Percentiles rank a stretch among this genome's conserved stretches.
These are phyloP conservation scores for Cymbopogon citratus DNA, from an alignment of 176 grass and related monocot species.

Conservation along the genomic window DNA sequence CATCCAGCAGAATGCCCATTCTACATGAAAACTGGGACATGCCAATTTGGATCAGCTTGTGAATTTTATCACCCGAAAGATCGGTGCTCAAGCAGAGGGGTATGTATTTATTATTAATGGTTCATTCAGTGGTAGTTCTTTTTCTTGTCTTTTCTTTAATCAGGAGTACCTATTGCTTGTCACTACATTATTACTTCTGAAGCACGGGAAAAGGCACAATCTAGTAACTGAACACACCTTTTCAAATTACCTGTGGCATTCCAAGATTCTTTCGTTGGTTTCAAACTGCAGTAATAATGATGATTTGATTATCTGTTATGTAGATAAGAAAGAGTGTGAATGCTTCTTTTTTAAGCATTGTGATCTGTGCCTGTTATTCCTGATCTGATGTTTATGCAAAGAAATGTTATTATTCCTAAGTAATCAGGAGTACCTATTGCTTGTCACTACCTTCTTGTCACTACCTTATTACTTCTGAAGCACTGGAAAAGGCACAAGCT, in stretches of 20 bases:
- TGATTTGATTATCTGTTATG: neutral
- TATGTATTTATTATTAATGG: slow-evolving; percentile 11
- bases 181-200: neutral
- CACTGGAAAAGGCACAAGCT: neutral
- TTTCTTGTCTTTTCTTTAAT: neutral
- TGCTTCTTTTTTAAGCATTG: neutral
- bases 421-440: neutral
- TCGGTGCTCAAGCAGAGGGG: slow-evolving; percentile 8
- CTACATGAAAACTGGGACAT: slow-evolving; percentile 36
- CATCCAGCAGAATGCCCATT: slow-evolving; percentile 29
- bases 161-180: neutral
- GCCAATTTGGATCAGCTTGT: slow-evolving; percentile 40
- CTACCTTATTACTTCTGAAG: neutral
- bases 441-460: no score
- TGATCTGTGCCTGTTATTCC: neutral
- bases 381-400: slow-evolving; percentile 5
- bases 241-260: neutral
- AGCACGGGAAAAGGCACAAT: neutral
- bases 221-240: neutral
- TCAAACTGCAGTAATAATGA: neutral
- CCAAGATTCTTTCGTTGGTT: neutral
- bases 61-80: slow-evolving; percentile 33
- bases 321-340: neutral
- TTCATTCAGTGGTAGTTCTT: neutral
- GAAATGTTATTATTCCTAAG: neutral